These are phyloP conservation scores for Clathrospora elynae DNA, from an alignment of 2,329 filamentous ascomycete genomes.

Conservation along the genomic window DNA sequence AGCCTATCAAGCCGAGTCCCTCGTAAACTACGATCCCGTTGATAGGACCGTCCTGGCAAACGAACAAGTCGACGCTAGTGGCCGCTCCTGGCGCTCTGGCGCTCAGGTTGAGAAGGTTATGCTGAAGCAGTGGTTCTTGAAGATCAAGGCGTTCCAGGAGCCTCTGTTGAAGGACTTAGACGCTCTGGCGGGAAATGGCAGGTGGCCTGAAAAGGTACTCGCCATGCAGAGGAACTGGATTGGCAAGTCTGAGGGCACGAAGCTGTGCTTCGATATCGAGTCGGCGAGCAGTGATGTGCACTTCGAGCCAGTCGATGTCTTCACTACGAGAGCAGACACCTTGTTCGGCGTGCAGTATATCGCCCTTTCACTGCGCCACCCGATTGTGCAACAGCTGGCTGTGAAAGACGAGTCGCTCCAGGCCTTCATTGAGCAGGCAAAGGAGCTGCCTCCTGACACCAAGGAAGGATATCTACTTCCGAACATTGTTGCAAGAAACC, in stretches of 20 bases:
- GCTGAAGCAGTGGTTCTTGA: slow-evolving; percentile 88
- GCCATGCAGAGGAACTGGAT: slow-evolving; percentile 89
- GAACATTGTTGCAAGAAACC: slow-evolving; percentile 41
- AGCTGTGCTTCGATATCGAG: slow-evolving; percentile 70
- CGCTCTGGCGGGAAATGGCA: slow-evolving; percentile 63
- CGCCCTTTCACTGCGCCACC: slow-evolving; percentile 75
- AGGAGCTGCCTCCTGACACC: slow-evolving; percentile 60
- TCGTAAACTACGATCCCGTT: slow-evolving; percentile 89
- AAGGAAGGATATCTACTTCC: slow-evolving; percentile 71
- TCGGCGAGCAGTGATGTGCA: slow-evolving; percentile 43
- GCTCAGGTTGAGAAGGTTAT: slow-evolving; percentile 79
- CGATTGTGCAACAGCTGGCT: slow-evolving; percentile 67
- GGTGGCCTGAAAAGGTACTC: slow-evolving; percentile 83
- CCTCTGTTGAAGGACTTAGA: slow-evolving; percentile 73
- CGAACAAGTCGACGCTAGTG: slow-evolving; percentile 88
- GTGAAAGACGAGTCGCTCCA: slow-evolving; percentile 65
- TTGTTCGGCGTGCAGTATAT: slow-evolving; percentile 87
- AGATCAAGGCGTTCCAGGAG: slow-evolving; percentile 79
- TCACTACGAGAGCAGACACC: slow-evolving; percentile 84
- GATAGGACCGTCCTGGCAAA: slow-evolving; percentile 90
- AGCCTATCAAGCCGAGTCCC: slow-evolving; percentile 80
- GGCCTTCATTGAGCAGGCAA: slow-evolving; percentile 66
- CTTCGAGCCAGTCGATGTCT: slow-evolving; percentile 68
- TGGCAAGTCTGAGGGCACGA: slow-evolving; percentile 75
- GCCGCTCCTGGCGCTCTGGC: slow-evolving; percentile 84